These are phyloP conservation scores for Botrytis sinoallii DNA, from an alignment of 2,329 filamentous ascomycete genomes.

Conservation along the genomic window DNA sequence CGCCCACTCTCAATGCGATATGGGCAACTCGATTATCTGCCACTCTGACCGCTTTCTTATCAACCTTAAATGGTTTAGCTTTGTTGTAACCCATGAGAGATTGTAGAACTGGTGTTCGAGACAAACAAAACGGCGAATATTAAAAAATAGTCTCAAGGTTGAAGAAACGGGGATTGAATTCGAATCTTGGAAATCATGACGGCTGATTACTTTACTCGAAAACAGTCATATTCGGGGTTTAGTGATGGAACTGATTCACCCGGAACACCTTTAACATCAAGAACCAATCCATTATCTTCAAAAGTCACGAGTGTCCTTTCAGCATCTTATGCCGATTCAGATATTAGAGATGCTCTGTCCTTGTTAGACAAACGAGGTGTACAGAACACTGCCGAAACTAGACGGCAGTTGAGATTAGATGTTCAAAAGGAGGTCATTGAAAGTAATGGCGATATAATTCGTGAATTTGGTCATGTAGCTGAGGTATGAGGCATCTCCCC, in stretches of 20 bases:
- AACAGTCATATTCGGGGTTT: conserved; percentile 24
- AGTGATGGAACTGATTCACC: conserved; percentile 30
- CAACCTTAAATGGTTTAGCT: conserved; percentile 3
- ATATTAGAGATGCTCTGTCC: conserved; percentile 80
- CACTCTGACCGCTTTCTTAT: conserved; percentile 18
- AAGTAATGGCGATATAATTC: conserved; percentile 84
- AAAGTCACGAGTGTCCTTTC: conserved; percentile 85
- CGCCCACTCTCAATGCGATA: not conserved
- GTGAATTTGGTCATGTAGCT: conserved; percentile 84
- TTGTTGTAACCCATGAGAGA: not conserved
- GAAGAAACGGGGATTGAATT: not conserved
- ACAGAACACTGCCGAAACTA: conserved; percentile 71
- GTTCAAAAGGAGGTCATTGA: conserved; percentile 90
- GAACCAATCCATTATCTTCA: conserved; percentile 65
- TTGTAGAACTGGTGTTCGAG: not conserved
- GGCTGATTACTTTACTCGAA: conserved; percentile 33
- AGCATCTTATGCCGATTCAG: conserved; percentile 85
- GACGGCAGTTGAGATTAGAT: conserved; percentile 75
- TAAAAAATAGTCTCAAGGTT: not conserved
- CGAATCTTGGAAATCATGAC: conserved; percentile 25
- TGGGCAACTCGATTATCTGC: conserved; percentile 5
- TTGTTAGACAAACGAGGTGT: conserved; percentile 71
- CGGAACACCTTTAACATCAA: conserved; percentile 33
- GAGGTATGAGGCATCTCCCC: conserved; percentile 56
- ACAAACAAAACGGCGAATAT: not conserved